phyloP scores from a whole-genome alignment of 768 basidiomycete genomes.

The Lentinula guzmanii region DNA sequence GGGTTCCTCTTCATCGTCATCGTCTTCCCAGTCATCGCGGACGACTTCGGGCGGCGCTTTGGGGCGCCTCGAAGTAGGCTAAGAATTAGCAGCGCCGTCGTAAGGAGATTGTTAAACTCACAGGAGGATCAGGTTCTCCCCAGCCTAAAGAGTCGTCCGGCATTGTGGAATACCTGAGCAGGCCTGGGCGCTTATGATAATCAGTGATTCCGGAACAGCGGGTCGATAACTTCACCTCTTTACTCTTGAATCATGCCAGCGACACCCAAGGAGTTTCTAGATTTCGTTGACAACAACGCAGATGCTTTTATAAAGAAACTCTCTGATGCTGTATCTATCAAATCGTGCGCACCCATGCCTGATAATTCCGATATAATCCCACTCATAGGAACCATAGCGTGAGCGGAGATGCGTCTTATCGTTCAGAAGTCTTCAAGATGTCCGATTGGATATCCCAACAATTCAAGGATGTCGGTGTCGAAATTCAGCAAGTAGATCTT shows the following conservation, averaged over 20 bases:
- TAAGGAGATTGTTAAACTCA: background rate
- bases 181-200: background rate
- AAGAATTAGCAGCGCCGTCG: background rate
- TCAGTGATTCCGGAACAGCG: background rate
- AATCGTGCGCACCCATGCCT: slow-evolving; percentile 19
- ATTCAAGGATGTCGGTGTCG: slow-evolving; percentile 73
- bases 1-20: slow-evolving; percentile 35
- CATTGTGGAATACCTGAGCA: background rate
- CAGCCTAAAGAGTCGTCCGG: background rate
- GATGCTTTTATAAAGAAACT: slow-evolving; percentile 74
- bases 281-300: slow-evolving; percentile 63
- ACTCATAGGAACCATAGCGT: slow-evolving; percentile 33
- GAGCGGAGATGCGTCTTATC: slow-evolving; percentile 63
- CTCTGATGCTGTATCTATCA: slow-evolving; percentile 77
- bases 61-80: slow-evolving; percentile 1
- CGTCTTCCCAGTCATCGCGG: slow-evolving; percentile 56
- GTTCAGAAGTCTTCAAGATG: slow-evolving; percentile 82
- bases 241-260: slow-evolving; percentile 31
- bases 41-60: slow-evolving; percentile 13
- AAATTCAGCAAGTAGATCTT: slow-evolving; percentile 67
- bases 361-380: background rate
- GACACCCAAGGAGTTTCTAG: slow-evolving; percentile 36
- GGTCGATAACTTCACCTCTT: background rate
- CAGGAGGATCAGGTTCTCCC: slow-evolving; percentile 1
- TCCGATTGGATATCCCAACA: slow-evolving; percentile 72